Evolutionary conservation across 2,329 filamentous ascomycete genomes (phyloP), one percentile per base, ranked within the genome.

Genomic region (Furcasterigmium furcatum): DNA sequence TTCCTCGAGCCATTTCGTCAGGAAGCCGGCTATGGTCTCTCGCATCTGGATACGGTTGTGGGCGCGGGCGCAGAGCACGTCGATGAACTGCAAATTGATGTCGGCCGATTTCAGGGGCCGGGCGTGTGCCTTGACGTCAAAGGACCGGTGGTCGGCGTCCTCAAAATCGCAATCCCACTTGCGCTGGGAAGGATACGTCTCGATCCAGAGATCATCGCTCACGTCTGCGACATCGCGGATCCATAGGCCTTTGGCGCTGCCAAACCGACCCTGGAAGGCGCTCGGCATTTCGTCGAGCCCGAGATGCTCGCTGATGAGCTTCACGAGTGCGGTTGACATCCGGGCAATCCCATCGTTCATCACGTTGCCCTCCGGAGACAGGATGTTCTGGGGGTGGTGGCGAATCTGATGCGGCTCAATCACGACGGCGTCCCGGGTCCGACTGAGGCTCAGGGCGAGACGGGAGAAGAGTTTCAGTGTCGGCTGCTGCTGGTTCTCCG

Each of bases 181-280:
- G 1, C 74, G 63, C 48, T 92, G 88, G 1, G 84, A 89, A 0
- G 70, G 72, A 45, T 73, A 81, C 0, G 85, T 79, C 45, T 84
- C 74, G 35, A 91, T 87, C 85, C 84, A 88, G 14, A 81, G 63
- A 0, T 68, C 58, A 2, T 73, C 65, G 1, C 65, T 64, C 0
- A 61, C 62, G 21, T 77, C 72, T 12, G 24, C 56, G 0, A 71
- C 67, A 52, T 85, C 82, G 5, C 85, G 62, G 39, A 85, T 73
- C 87, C 87, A 91, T 52, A 91, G 71, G 0, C 88, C 88, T 60
- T 92, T 92, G 1, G 85, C 85, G 16, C 84, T 80, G 9, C 81
- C 85, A 29, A 91, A 77, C 1, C 88, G 77, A 2, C 72, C 87
- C 60, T 92, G 88, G 38, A 85, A 82, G 0, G 76, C 83, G 27